Evolutionary conservation across 176 grass and related monocot species (phyloP), one percentile per base, ranked within the genome.

Genomic region (Ampelocalamus luodianensis): DNA sequence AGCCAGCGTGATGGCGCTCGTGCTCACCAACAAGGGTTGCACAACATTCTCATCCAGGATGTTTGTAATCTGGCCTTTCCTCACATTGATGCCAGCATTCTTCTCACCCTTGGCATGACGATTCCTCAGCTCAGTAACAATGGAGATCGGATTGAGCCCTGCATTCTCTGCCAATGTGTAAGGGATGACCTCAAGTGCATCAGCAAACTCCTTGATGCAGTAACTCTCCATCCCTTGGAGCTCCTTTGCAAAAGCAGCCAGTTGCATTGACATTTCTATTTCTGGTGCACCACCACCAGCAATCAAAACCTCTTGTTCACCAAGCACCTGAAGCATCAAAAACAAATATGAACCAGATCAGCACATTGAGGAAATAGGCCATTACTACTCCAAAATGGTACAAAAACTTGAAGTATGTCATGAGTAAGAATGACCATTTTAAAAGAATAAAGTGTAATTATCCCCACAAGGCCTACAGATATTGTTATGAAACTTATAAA

Each of bases 211-310:
- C 86, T 92, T 97, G 62, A 97, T 91, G 83, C 95, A 97, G 86
- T 97, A 97, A 63, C 92, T 94, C 88, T 97, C 92, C 95, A 92
- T 94, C 56, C 92, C 92, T 48, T 92, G 92, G 39, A 97, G 92
- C 54, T 94, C 88, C 66, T 97, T 97, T 65, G 94, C 88, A 92
- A 92, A 97, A 55, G 88, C 39, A 22, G 89, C 88, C 37, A 97
- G 90, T n/a, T 94, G 92, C 86, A 86, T 92, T 50, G 95, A 92
- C 90, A 97, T 92, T 77, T 97, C 92, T 69, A 97, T 94, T 83
- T 97, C 92, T 16, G 95, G 95, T 34, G 92, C 92, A 85, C 95
- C 95, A 24, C 95, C 95, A 32, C 95, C 95, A 29, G 92, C 95
- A 82, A 97, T 97, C 67, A 97, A 73, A 89, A 97, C 59, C 87